A percentile compares a stretch with the other conserved stretches of the same genome.
Conservation (phyloP, 345 rosid species). For the Arabis alpina region DNA sequence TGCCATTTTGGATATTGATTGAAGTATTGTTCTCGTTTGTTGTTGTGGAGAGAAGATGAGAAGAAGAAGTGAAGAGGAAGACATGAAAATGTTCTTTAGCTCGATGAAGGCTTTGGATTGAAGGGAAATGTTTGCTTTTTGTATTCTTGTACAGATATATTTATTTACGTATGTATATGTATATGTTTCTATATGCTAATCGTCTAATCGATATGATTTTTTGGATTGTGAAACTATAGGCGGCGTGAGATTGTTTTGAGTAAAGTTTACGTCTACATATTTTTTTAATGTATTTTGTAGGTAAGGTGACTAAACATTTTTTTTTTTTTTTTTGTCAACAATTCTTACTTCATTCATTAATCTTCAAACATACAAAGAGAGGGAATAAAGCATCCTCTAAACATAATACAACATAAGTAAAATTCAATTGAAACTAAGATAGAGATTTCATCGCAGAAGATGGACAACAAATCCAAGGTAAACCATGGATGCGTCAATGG, state of each 20-base stretch:
- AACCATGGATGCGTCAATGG: too few species aligned
- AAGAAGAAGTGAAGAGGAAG: constrained; percentile 32
- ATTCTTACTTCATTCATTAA: too few species aligned
- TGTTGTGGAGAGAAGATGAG: constrained; percentile 30
- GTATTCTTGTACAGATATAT: neutral
- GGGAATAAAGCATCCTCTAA: too few species aligned
- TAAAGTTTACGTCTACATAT: constrained; percentile 38
- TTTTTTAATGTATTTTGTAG: too few species aligned
- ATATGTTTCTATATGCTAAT: constrained; percentile 17
- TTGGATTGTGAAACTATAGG: constrained; percentile 6
- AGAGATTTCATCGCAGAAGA: too few species aligned
- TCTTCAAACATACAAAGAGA: too few species aligned
- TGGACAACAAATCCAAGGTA: too few species aligned
- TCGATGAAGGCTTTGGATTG: constrained; percentile 44
- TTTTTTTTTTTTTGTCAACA: too few species aligned
- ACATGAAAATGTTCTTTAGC: constrained; percentile 17
- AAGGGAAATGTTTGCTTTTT: constrained; percentile 37
- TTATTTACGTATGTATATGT: neutral
- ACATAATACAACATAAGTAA: too few species aligned
- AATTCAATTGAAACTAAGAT: too few species aligned
- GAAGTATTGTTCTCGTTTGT: constrained; percentile 21
- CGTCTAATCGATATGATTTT: constrained; percentile 2
- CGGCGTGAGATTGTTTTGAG: constrained; percentile 42
- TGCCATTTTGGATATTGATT: constrained; percentile 29
- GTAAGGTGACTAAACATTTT: too few species aligned